Base-by-base conservation (phyloP, 2,329 filamentous ascomycete genomes). In the Pseudocercospora eumusae region DNA sequence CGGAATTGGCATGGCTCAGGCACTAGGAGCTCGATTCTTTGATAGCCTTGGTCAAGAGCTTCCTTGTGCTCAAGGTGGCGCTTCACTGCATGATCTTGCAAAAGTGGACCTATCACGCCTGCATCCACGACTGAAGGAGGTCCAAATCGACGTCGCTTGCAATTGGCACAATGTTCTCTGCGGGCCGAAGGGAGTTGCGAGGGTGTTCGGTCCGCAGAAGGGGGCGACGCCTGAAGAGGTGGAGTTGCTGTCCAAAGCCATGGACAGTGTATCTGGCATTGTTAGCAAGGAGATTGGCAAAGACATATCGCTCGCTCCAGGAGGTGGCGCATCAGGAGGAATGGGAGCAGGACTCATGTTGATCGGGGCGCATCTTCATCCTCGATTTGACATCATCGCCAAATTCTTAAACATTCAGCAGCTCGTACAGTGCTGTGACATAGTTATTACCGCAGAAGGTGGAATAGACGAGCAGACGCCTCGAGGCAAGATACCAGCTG, bases 1-100 rank as follows among this genome's bases (percentile, higher is more conserved):
- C 6, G 82, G 82, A 13, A 79, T 79, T 0, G 82, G 82, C 13
- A 83, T 84, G 81, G 78, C 82, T 8, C 82, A 84, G 64, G 82
- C 82, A 1, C 76, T 84, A 5, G 82, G 82, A 4, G 81, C 75
- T 2, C 74, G 75, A 1, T 74, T 84, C 15, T 62, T 80, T 11
- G 77, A 80, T 61, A 54, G 56, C 2, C 63, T 77, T 23, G 79
- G 78, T 1, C 54, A 67, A 3, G 68, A 73, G 25, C 68, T 83
- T 3, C 76, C 78, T 2, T 66, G 56, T 3, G 79, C 78, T 10
- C 68, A 63, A 11, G 81, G 81, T 28, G 81, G 81, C 11, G 71
- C 74, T 57, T 75, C 74, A 0, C 71, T 83, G 7, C 57, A 69
- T 10, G 64, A 71, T 0, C 68, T 83, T n/a, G 71, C 73, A 1